phyloP scores from a whole-genome alignment of 768 basidiomycete genomes.

The Tremella yokohamensis region DNA sequence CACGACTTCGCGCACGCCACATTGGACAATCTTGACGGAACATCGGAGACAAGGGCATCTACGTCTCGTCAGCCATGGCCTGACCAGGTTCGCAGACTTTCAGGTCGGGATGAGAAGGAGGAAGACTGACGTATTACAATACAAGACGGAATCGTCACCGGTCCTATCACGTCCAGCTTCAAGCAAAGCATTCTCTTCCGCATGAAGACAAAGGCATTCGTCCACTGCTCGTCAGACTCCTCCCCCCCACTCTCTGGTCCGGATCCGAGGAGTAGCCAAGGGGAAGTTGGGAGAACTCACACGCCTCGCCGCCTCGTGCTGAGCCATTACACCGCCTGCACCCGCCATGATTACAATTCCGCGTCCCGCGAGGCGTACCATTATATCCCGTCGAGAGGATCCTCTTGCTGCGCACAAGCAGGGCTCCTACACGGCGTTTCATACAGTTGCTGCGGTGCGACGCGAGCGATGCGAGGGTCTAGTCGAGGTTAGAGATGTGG shows the following conservation, averaged over 20 bases:
- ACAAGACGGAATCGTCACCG: conserved; percentile 67
- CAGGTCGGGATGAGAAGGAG: not conserved
- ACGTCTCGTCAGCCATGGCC: not conserved
- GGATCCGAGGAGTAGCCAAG: no score
- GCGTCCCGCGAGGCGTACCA: conserved; percentile 84
- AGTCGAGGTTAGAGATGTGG: not conserved
- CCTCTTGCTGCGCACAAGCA: conserved; percentile 69
- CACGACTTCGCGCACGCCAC: conserved; percentile 83
- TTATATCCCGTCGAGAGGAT: conserved; percentile 67
- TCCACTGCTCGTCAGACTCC: conserved; percentile 51
- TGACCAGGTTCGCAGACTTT: not conserved
- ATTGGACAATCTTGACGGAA: conserved; percentile 95
- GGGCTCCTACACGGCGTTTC: conserved; percentile 93
- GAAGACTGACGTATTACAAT: conserved; percentile 87
- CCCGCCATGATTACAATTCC: conserved; percentile 88
- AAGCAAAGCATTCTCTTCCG: conserved; percentile 93
- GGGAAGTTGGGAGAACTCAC: no score
- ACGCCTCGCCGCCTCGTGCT: conserved; percentile 53
- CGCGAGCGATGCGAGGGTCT: conserved; percentile 86
- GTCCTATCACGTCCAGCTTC: conserved; percentile 90
- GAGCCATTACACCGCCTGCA: conserved; percentile 70
- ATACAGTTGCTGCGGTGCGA: conserved; percentile 85
- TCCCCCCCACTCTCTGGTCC: no score
- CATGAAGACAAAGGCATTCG: conserved; percentile 92
- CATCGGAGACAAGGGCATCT: conserved; percentile 98